A percentile compares a stretch with the other conserved stretches of the same genome.
Conservation (phyloP, 2,329 filamentous ascomycete species). For the Cladophialophora psammophila region DNA sequence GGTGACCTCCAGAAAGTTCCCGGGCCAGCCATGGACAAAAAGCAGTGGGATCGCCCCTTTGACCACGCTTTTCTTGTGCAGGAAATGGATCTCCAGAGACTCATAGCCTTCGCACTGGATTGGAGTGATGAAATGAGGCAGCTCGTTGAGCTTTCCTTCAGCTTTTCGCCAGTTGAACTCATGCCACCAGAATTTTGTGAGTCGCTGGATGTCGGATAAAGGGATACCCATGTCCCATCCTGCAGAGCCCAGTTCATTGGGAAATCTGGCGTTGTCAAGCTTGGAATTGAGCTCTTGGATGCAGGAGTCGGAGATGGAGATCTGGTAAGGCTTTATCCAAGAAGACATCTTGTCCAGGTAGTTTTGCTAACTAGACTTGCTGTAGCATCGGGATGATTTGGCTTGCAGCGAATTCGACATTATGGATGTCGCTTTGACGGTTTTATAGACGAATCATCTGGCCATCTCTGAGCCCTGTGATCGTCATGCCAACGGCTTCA, state of each 20-base stretch:
- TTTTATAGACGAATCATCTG: constrained; percentile 7
- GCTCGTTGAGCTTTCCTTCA: constrained; percentile 47
- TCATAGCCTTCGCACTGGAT: constrained; percentile 64
- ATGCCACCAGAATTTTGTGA: constrained; percentile 48
- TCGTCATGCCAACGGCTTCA: background rate
- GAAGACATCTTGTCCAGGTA: constrained; percentile 23
- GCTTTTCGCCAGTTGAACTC: constrained; percentile 67
- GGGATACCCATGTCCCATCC: constrained; percentile 52
- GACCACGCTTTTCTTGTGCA: constrained; percentile 34
- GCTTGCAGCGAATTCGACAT: background rate
- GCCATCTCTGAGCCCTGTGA: constrained; percentile 7
- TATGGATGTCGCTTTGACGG: background rate
- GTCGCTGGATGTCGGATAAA: constrained; percentile 47
- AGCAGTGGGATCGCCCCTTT: constrained; percentile 47
- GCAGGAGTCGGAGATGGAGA: constrained; percentile 45
- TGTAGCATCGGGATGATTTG: background rate
- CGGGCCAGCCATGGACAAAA: constrained; percentile 50
- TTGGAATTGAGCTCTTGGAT: constrained; percentile 47
- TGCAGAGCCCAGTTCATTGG: constrained; percentile 51
- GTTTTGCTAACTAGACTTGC: background rate
- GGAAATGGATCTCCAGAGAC: constrained; percentile 63
- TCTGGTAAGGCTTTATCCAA: constrained; percentile 42
- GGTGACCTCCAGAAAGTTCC: constrained; percentile 54
- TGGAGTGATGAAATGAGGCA: constrained; percentile 55
- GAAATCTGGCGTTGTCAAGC: constrained; percentile 48